A percentile compares a stretch with the other conserved stretches of the same genome.
These are phyloP conservation scores for Nannochloris sp. DNA, from an alignment of 139 green algal genomes.

Conservation along the genomic window DNA sequence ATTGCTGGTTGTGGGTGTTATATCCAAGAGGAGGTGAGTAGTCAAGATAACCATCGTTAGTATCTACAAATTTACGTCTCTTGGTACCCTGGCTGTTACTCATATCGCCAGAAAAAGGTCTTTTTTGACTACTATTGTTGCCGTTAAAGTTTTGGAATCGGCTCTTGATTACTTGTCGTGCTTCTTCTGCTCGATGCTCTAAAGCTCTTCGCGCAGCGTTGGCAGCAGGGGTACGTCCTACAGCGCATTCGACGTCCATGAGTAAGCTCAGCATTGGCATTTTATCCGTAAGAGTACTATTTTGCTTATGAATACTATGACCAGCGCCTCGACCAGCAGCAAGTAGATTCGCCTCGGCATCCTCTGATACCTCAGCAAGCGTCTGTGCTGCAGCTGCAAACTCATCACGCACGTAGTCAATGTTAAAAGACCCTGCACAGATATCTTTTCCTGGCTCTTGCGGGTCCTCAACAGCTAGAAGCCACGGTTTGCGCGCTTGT, in stretches of 20 bases:
- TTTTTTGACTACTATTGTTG: no score
- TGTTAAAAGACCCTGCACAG: conserved; percentile 30
- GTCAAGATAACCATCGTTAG: no score
- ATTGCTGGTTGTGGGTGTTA: no score
- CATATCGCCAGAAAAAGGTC: no score
- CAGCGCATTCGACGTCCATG: not conserved
- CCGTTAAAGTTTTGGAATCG: no score
- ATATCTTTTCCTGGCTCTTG: conserved; percentile 50
- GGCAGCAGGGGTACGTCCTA: not conserved
- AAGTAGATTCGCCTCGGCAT: conserved; percentile 10
- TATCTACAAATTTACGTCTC: no score
- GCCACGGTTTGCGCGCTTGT: conserved; percentile 12
- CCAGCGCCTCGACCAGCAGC: not conserved
- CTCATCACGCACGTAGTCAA: conserved; percentile 14
- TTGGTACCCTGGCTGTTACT: no score
- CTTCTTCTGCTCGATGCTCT: not conserved
- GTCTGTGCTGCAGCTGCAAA: conserved; percentile 18
- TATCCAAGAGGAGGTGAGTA: no score
- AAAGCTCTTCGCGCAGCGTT: not conserved
- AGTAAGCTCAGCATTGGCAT: not conserved
- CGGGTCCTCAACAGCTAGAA: conserved; percentile 53
- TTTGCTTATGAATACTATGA: not conserved
- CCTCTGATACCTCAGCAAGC: conserved; percentile 29
- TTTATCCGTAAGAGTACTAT: not conserved
- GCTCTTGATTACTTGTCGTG: no score